Evolutionary conservation across 2,329 filamentous ascomycete genomes (phyloP).

Genomic region (Penicillium sp.): DNA sequence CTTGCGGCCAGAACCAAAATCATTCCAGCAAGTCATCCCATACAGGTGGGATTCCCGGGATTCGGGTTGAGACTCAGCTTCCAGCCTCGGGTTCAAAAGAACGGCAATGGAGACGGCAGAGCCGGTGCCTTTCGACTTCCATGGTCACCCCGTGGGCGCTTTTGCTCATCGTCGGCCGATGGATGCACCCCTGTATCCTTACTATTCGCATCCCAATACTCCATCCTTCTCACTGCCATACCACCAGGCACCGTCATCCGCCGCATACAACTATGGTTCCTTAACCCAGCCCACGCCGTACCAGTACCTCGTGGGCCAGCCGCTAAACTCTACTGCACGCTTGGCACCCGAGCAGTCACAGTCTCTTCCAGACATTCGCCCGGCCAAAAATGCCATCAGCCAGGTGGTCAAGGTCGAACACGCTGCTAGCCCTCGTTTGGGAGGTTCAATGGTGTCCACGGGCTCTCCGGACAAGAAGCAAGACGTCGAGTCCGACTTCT

Average conservation of each 20-base stretch:
- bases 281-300: slow-evolving; percentile 34
- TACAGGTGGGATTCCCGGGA: neutral
- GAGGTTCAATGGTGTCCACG: neutral
- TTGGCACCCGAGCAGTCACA: slow-evolving; percentile 33
- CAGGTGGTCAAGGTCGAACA: slow-evolving; percentile 23
- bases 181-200: slow-evolving; percentile 37
- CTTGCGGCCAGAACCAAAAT: slow-evolving; percentile 3
- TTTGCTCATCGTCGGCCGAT: slow-evolving; percentile 37
- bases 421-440: neutral
- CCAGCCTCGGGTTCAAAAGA: too few relatives aligned
- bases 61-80: neutral
- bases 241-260: slow-evolving; percentile 33
- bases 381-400: slow-evolving; percentile 38
- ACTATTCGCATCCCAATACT: slow-evolving; percentile 37
- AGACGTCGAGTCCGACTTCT: slow-evolving; percentile 60
- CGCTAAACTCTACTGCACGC: slow-evolving; percentile 28
- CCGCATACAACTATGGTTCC: slow-evolving; percentile 33
- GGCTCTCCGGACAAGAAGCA: slow-evolving; percentile 1
- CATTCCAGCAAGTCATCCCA: neutral
- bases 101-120: slow-evolving; percentile 40
- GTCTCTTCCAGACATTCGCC: slow-evolving; percentile 37
- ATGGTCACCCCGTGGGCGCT: slow-evolving; percentile 37
- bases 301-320: slow-evolving; percentile 35
- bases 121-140: slow-evolving; percentile 41
- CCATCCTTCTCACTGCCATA: slow-evolving; percentile 38